These are phyloP conservation scores for Aspergillus carlsbadensis DNA, from an alignment of 495 filamentous ascomycete genomes.

Conservation along the genomic window DNA sequence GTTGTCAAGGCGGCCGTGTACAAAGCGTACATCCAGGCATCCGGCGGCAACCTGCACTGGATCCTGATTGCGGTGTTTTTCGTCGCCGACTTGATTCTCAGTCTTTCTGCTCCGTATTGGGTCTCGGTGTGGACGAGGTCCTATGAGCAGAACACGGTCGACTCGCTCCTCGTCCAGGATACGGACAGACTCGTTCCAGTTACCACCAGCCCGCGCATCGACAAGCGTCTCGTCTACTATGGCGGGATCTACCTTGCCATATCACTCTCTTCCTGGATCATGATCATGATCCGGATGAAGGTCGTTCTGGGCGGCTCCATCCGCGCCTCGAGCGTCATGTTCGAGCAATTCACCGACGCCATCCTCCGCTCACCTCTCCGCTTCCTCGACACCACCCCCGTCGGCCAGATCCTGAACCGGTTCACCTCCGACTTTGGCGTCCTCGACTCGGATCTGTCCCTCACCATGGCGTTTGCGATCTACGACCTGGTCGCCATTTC, in stretches of 20 bases:
- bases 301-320: conserved; percentile 49
- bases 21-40: conserved; percentile 58
- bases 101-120: conserved; percentile 51
- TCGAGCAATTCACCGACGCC: conserved; percentile 59
- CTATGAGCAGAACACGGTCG: conserved; percentile 4
- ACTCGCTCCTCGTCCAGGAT: not conserved
- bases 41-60: conserved; percentile 67
- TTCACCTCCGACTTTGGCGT: conserved; percentile 76
- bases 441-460: conserved; percentile 64
- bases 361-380: conserved; percentile 69
- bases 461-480: conserved; percentile 55
- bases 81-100: conserved; percentile 35
- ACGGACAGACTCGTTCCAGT: not conserved
- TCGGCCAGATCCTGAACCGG: conserved; percentile 75
- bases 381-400: conserved; percentile 80
- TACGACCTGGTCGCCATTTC: conserved; percentile 40
- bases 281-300: conserved; percentile 57
- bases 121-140: conserved; percentile 63
- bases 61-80: conserved; percentile 48
- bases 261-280: conserved; percentile 53
- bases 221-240: conserved; percentile 53
- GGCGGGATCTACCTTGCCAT: conserved; percentile 66
- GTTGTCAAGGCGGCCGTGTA: conserved; percentile 64
- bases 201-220: not conserved
- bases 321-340: conserved; percentile 60